Base-by-base conservation (phyloP, 805 yeast genomes). In the Yarrowia osloensis region DNA sequence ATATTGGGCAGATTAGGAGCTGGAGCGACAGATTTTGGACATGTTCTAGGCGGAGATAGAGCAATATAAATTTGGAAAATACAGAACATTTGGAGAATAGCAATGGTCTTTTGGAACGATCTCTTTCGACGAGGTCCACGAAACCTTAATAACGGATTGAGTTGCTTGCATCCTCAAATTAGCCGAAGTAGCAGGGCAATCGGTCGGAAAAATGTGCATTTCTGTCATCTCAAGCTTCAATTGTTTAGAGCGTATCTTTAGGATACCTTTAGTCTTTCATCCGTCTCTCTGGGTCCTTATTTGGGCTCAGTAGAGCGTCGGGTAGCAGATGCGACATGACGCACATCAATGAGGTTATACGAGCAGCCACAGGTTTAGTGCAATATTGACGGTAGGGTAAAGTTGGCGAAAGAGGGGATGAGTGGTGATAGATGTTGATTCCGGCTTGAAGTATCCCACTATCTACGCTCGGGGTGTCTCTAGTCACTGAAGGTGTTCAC, bases 321-420 rank as follows among this genome's bases (percentile, higher is more conserved):
- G 24, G 13, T 21, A 15, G 15, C 40, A 21, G n/a, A 21, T 50
- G 57, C 40, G 21, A 8, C 28, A 50, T 33, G 57, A 50, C 40
- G 57, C 22, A 28, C 28, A 21, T 13, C 19, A 19, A 19, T 33
- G 57, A 50, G 40, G 57, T 50, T 50, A 33, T 50, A 50, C 57
- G 57, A 50, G 57, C 37, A 49, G 55, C 55, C 37, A 31, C 55
- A 47, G 22, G 24, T 37, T n/a, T 17, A n/a, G 42, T 37, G 42
- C 9, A 5, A 37, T 11, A 7, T 5, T 7, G 21, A 35, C 15
- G 39, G 39, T 4, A 35, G 39, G 19, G 39, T 28, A n/a, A n/a
- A n/a, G n/a, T n/a, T n/a, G n/a, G n/a, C n/a, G n/a, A n/a, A n/a
- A n/a, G n/a, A n/a, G n/a, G n/a, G n/a, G n/a, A n/a, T n/a, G n/a